Conservation (phyloP, 2,329 filamentous ascomycete genomes). For the Dothistroma septosporum region DNA sequence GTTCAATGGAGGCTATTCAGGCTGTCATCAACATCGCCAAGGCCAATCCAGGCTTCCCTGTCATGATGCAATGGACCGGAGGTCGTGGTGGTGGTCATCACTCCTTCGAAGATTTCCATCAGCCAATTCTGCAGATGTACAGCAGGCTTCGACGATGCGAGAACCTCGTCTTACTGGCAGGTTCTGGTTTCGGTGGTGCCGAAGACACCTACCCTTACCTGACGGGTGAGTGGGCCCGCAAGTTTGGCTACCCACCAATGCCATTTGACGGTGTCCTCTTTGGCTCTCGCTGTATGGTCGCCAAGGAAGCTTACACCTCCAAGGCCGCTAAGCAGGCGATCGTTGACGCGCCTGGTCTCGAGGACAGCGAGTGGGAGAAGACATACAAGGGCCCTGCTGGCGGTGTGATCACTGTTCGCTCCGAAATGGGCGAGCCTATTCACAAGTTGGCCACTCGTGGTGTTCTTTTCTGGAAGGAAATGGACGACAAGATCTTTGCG, state of each 20-base stretch:
- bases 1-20: slow-evolving; percentile 83
- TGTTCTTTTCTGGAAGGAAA: slow-evolving; percentile 95
- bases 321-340: slow-evolving; percentile 86
- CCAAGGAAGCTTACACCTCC: slow-evolving; percentile 87
- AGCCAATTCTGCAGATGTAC: slow-evolving; percentile 88
- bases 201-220: slow-evolving; percentile 92
- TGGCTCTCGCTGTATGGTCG: slow-evolving; percentile 90
- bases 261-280: slow-evolving; percentile 90
- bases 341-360: slow-evolving; percentile 75
- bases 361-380: slow-evolving; percentile 82
- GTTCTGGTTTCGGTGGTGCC: slow-evolving; percentile 84
- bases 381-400: slow-evolving; percentile 88
- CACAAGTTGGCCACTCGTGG: slow-evolving; percentile 97
- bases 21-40: slow-evolving; percentile 88
- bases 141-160: slow-evolving; percentile 76
- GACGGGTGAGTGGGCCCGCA: slow-evolving; percentile 81
- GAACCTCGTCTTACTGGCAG: slow-evolving; percentile 85
- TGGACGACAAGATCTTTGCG: slow-evolving; percentile 97
- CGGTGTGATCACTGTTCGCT: slow-evolving; percentile 92
- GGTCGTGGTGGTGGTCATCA: slow-evolving; percentile 91
- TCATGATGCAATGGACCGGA: slow-evolving; percentile 91
- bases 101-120: slow-evolving; percentile 92
- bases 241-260: slow-evolving; percentile 85
- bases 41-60: slow-evolving; percentile 89
- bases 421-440: slow-evolving; percentile 99